Conservation (phyloP, 306 rosid species). For the Begonia loranthoides region DNA sequence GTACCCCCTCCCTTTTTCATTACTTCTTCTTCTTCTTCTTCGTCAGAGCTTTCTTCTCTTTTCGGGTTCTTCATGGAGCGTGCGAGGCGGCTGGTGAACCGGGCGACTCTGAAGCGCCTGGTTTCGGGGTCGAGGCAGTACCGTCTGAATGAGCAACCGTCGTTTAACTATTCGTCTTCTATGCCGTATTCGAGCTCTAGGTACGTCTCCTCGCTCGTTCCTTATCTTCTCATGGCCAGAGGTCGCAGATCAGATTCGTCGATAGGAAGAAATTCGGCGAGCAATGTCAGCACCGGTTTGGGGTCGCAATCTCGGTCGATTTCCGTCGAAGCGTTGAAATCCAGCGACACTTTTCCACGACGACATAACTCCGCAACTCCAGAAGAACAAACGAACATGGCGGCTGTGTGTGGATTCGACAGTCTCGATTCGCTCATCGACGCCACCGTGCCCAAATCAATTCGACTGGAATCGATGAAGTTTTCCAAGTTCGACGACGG, state of each 20-base stretch:
- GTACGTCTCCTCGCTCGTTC: constrained; percentile 56
- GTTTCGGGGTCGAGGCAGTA: constrained; percentile 58
- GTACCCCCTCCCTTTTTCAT: constrained; percentile 14
- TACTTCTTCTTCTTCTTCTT: no score
- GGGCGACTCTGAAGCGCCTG: constrained; percentile 71
- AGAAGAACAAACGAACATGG: constrained; percentile 74
- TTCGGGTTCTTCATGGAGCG: constrained; percentile 55
- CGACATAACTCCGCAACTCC: constrained; percentile 97
- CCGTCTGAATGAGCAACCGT: constrained; percentile 37
- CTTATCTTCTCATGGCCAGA: constrained; percentile 25
- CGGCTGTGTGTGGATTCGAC: constrained; percentile 42
- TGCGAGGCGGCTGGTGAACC: constrained; percentile 79
- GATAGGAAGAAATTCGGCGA: constrained; percentile 15
- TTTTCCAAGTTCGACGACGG: constrained; percentile 78
- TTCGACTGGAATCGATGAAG: constrained; percentile 51
- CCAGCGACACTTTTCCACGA: constrained; percentile 81
- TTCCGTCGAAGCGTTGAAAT: constrained; percentile 67
- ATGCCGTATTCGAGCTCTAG: constrained; percentile 44
- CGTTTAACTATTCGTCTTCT: constrained; percentile 34
- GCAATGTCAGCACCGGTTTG: constrained; percentile 16
- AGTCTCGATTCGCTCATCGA: constrained; percentile 60
- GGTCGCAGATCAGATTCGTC: constrained; percentile 27
- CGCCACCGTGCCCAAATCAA: constrained; percentile 90
- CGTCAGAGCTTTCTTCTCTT: no score
- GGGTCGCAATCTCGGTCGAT: constrained; percentile 59